phyloP scores from a whole-genome alignment of 805 yeast genomes.

The Kluyveromyces dobzhanskii region DNA sequence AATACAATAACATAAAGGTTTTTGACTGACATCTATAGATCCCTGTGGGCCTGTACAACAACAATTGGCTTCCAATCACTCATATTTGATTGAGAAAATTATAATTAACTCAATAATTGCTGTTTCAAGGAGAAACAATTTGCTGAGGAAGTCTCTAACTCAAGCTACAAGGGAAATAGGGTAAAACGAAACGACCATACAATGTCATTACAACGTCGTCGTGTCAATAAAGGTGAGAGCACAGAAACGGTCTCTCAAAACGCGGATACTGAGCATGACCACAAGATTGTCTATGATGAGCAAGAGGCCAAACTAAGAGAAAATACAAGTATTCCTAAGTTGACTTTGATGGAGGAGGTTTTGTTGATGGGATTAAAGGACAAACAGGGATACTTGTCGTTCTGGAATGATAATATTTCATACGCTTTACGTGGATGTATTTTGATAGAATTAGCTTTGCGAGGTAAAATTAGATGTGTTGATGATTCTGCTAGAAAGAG shows the following conservation, averaged over 20 bases:
- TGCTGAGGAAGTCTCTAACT: too few relatives aligned
- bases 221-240: conserved; percentile 42
- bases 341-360: conserved; percentile 96
- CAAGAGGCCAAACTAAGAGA: conserved; percentile 36
- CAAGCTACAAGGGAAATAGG: too few relatives aligned
- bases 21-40: too few relatives aligned
- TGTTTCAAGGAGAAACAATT: too few relatives aligned
- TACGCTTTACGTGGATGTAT: conserved; percentile 95
- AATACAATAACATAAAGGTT: too few relatives aligned
- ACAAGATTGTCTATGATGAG: conserved; percentile 77
- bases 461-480: conserved; percentile 81
- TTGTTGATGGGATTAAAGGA: conserved; percentile 88
- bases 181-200: neutral
- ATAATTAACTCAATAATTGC: too few relatives aligned
- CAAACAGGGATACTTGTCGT: conserved; percentile 90
- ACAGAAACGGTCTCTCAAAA: conserved; percentile 13
- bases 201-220: conserved; percentile 56
- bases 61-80: too few relatives aligned
- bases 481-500: conserved; percentile 90
- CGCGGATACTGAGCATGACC: conserved; percentile 31
- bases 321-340: conserved; percentile 46
- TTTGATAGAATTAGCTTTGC: conserved; percentile 80
- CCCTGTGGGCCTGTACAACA: too few relatives aligned
- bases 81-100: too few relatives aligned
- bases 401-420: conserved; percentile 97